Evolutionary conservation across 2,329 filamentous ascomycete species (phyloP).

Genomic region (Penicillium brevicompactum): DNA sequence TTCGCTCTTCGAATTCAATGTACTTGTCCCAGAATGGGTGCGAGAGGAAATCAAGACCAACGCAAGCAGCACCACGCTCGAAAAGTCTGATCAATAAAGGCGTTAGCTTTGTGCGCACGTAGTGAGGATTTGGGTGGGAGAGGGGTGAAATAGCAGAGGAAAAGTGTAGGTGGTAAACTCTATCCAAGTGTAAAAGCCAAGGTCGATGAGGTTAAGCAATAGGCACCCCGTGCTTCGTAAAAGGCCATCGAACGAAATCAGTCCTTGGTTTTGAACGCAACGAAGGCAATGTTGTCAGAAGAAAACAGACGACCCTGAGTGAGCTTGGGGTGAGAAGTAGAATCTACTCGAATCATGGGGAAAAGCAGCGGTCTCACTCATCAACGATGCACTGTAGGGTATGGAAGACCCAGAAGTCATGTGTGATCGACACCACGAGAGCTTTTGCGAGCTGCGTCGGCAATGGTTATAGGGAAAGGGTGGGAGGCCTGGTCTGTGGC

Average conservation of each 20-base stretch:
- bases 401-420: slow-evolving; percentile 35
- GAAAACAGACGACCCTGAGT: slow-evolving; percentile 53
- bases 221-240: slow-evolving; percentile 34
- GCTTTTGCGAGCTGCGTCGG: slow-evolving; percentile 41
- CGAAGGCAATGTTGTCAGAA: slow-evolving; percentile 35
- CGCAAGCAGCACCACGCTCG: slow-evolving; percentile 80
- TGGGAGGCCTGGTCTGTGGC: slow-evolving; percentile 64
- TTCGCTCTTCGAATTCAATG: slow-evolving; percentile 90
- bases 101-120: slow-evolving; percentile 42
- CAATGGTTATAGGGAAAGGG: slow-evolving; percentile 60
- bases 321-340: slow-evolving; percentile 55
- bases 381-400: slow-evolving; percentile 44
- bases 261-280: slow-evolving; percentile 31
- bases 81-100: slow-evolving; percentile 68
- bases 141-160: slow-evolving; percentile 33
- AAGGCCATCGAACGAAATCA: slow-evolving; percentile 34
- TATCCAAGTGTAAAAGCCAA: slow-evolving; percentile 40
- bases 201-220: slow-evolving; percentile 32
- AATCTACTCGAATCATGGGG: slow-evolving; percentile 45
- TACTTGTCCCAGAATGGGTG: slow-evolving; percentile 99
- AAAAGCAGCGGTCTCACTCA: slow-evolving; percentile 68
- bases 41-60: slow-evolving; percentile 89
- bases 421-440: slow-evolving; percentile 39
- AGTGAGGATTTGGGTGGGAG: slow-evolving; percentile 31
- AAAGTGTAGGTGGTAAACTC: slow-evolving; percentile 42